Percentiles rank a stretch among this genome's conserved stretches.
These are phyloP conservation scores for Hemisphaericaspora nanyangensis DNA, from an alignment of 805 yeast genomes.

Conservation along the genomic window DNA sequence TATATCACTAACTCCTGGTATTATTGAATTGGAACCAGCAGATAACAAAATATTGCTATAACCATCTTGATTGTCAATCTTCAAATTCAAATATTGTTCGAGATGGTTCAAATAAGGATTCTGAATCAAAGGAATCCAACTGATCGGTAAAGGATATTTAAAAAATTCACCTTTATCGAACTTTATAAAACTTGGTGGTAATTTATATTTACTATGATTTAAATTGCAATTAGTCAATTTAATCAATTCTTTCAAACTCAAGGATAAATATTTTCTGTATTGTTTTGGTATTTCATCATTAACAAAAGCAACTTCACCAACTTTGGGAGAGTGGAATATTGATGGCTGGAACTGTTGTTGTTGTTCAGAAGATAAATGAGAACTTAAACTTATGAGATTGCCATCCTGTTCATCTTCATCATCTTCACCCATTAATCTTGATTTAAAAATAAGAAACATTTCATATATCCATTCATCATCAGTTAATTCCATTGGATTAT, in stretches of 20 bases:
- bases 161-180: conserved; percentile 17
- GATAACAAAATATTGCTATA: conserved; percentile 25
- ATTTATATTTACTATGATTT: conserved; percentile 18
- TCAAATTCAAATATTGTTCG: conserved; percentile 21
- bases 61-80: conserved; percentile 24
- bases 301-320: conserved; percentile 17
- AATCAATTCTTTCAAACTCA: conserved; percentile 23
- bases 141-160: conserved; percentile 31
- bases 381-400: no score
- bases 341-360: neutral
- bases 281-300: conserved; percentile 13
- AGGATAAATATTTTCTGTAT: conserved; percentile 17
- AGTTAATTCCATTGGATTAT: conserved; percentile 22
- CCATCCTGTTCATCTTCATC: conserved; percentile 2
- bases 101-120: conserved; percentile 19
- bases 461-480: conserved; percentile 28
- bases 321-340: conserved; percentile 2
- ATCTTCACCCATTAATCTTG: conserved; percentile 15
- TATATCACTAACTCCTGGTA: neutral
- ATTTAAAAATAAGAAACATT: conserved; percentile 28
- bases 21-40: conserved; percentile 3
- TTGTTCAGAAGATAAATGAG: neutral
- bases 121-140: conserved; percentile 38
- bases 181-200: conserved; percentile 25
- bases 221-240: conserved; percentile 14